Conservation (phyloP, 2,329 filamentous ascomycete species). For the Aspergillus sergii region DNA sequence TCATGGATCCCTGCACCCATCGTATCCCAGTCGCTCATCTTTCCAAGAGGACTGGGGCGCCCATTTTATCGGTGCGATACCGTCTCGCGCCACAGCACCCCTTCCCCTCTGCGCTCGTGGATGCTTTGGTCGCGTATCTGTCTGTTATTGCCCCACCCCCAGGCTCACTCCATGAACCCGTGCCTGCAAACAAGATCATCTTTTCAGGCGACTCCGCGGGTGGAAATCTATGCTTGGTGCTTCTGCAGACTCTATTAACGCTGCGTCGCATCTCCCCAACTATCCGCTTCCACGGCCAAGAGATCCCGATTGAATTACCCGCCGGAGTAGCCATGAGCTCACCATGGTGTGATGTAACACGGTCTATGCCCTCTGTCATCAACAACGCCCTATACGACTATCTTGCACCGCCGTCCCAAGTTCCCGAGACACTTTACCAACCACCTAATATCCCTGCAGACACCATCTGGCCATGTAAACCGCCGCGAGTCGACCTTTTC, state of each 20-base stretch:
- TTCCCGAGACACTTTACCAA: conserved; percentile 24
- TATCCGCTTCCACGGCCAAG: conserved; percentile 44
- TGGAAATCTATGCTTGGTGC: conserved; percentile 44
- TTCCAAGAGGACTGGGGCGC: conserved; percentile 43
- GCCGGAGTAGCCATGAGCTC: conserved; percentile 43
- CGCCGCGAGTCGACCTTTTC: conserved; percentile 48
- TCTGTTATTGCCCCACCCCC: conserved; percentile 49
- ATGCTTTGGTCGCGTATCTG: conserved; percentile 51
- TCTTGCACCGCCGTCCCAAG: conserved; percentile 33
- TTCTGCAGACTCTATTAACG: conserved; percentile 48
- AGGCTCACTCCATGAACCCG: conserved; percentile 44
- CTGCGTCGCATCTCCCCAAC: conserved; percentile 37
- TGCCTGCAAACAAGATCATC: conserved; percentile 48
- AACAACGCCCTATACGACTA: conserved; percentile 46
- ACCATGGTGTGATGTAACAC: conserved; percentile 47
- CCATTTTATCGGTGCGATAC: conserved; percentile 49
- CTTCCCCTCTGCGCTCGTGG: conserved; percentile 51
- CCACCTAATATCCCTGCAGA: conserved; percentile 37
- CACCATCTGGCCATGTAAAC: conserved; percentile 42
- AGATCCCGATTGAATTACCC: conserved; percentile 44
- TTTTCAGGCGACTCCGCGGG: conserved; percentile 52
- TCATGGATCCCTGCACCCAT: conserved; percentile 49
- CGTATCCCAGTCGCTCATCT: conserved; percentile 41
- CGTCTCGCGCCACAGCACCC: conserved; percentile 51
- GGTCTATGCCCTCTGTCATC: conserved; percentile 44